Evolutionary conservation across 306 rosid genomes (phyloP).

Genomic region (Medicago ruthenica): DNA sequence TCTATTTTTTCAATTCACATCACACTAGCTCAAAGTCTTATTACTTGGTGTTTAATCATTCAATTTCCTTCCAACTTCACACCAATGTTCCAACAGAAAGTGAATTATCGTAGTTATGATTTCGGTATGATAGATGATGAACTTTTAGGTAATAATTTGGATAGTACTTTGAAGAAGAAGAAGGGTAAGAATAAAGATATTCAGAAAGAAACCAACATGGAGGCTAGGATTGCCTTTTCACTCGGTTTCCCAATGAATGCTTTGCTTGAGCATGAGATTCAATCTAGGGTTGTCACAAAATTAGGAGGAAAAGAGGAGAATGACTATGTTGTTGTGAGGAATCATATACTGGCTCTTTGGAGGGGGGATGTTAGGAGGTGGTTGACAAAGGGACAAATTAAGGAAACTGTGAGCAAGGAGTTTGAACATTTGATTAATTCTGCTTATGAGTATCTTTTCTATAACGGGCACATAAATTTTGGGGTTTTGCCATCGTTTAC

Average conservation of each 20-base stretch:
- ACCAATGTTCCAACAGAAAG: no score
- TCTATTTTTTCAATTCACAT: no score
- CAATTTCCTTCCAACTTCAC: no score
- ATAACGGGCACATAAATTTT: slow-evolving; percentile 85
- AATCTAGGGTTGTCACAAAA: slow-evolving; percentile 74
- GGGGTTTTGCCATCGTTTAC: slow-evolving; percentile 77
- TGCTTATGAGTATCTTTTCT: slow-evolving; percentile 77
- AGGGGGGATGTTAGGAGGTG: slow-evolving; percentile 76
- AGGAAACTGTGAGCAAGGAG: slow-evolving; percentile 80
- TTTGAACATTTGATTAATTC: slow-evolving; percentile 77
- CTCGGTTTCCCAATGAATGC: slow-evolving; percentile 89
- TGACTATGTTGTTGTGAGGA: slow-evolving; percentile 88
- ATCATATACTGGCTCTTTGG: slow-evolving; percentile 90
- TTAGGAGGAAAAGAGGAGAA: slow-evolving; percentile 94
- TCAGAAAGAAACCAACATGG: slow-evolving; percentile 87
- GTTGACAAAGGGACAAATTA: slow-evolving; percentile 75
- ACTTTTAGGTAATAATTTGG: slow-evolving; percentile 70
- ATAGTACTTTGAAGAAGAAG: slow-evolving; percentile 71
- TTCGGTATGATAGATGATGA: slow-evolving; percentile 91
- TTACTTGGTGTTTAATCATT: no score
- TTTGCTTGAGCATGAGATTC: slow-evolving; percentile 77
- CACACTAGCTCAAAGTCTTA: no score
- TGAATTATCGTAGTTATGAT: slow-evolving; percentile 60
- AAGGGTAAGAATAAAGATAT: slow-evolving; percentile 62
- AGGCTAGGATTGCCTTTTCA: slow-evolving; percentile 91